These are phyloP conservation scores for Arthrobotrys iridis DNA, from an alignment of 2,329 filamentous ascomycete genomes.

Conservation along the genomic window DNA sequence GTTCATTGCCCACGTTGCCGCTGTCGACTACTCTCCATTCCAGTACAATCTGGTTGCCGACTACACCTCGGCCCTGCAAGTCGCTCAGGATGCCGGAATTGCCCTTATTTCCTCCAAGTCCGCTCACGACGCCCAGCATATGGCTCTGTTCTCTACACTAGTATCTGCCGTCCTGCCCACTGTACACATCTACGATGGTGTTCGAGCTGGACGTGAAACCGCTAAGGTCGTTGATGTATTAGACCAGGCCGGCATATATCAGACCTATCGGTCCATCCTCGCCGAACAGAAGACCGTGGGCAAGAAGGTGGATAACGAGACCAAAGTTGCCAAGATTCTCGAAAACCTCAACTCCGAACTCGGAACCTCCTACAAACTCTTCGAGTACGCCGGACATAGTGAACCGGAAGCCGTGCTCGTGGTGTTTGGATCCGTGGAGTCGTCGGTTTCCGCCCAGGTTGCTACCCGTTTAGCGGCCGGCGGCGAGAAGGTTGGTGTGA, in stretches of 20 bases:
- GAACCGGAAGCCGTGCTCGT: slow-evolving; percentile 84
- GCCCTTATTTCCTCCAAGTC: slow-evolving; percentile 86
- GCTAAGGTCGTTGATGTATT: slow-evolving; percentile 83
- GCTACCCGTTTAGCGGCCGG: slow-evolving; percentile 75
- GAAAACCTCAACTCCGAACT: slow-evolving; percentile 86
- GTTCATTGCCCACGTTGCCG: slow-evolving; percentile 90
- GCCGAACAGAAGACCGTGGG: slow-evolving; percentile 71
- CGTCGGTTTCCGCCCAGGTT: slow-evolving; percentile 84
- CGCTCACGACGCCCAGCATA: slow-evolving; percentile 92
- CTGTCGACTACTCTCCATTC: slow-evolving; percentile 80
- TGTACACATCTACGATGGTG: slow-evolving; percentile 87
- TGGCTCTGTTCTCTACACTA: slow-evolving; percentile 86
- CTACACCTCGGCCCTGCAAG: slow-evolving; percentile 80
- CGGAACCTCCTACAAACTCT: slow-evolving; percentile 89
- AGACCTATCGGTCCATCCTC: slow-evolving; percentile 74
- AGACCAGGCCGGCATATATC: slow-evolving; percentile 74
- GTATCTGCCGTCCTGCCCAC: slow-evolving; percentile 82
- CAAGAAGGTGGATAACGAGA: slow-evolving; percentile 77
- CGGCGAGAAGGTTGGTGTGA: slow-evolving; percentile 81
- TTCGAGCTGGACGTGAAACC: slow-evolving; percentile 83
- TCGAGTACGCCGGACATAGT: slow-evolving; percentile 90
- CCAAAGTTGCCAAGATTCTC: slow-evolving; percentile 76
- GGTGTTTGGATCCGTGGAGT: slow-evolving; percentile 90
- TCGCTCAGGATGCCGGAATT: slow-evolving; percentile 89
- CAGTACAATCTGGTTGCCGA: slow-evolving; percentile 82